Evolutionary conservation across 2,329 filamentous ascomycete genomes (phyloP).

Genomic region (Thermothelomyces thermophilus): DNA sequence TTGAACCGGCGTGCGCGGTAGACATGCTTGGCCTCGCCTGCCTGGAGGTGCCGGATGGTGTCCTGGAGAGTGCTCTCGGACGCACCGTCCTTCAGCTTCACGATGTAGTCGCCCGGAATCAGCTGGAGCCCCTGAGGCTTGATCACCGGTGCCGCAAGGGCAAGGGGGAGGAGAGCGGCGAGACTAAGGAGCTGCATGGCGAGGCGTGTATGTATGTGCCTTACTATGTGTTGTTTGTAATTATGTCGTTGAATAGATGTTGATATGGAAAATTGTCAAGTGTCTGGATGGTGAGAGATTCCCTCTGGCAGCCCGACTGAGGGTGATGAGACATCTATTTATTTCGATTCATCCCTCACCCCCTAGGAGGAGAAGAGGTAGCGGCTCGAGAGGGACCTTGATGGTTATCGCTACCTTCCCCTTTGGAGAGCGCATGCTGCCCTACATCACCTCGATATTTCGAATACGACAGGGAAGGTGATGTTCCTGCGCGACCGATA

Average conservation of each 20-base stretch:
- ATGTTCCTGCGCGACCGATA: not conserved
- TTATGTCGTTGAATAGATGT: not conserved
- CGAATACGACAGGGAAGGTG: conserved; percentile 16
- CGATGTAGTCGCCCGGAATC: conserved; percentile 38
- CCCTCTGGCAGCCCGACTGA: not conserved
- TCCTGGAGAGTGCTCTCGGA: conserved; percentile 27
- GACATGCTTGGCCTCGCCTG: conserved; percentile 20
- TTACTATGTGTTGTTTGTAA: not conserved
- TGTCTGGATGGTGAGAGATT: not conserved
- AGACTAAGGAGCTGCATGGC: conserved; percentile 25
- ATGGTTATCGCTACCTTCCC: conserved; percentile 16
- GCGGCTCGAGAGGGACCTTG: not conserved
- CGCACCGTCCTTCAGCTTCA: conserved; percentile 37
- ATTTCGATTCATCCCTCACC: no score
- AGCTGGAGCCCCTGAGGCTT: conserved; percentile 29
- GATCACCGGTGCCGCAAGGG: conserved; percentile 32
- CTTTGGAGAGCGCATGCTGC: conserved; percentile 6
- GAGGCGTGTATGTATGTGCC: not conserved
- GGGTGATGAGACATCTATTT: conserved; percentile 10
- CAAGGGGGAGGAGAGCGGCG: conserved; percentile 33
- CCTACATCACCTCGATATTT: not conserved
- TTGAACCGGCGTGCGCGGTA: conserved; percentile 26
- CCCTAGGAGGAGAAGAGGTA: not conserved
- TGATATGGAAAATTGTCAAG: not conserved
- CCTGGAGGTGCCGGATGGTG: conserved; percentile 17